Evolutionary conservation across 148 eudicot species (phyloP), one percentile per base, ranked within the genome.

Genomic region (Nepenthes gracilis): DNA sequence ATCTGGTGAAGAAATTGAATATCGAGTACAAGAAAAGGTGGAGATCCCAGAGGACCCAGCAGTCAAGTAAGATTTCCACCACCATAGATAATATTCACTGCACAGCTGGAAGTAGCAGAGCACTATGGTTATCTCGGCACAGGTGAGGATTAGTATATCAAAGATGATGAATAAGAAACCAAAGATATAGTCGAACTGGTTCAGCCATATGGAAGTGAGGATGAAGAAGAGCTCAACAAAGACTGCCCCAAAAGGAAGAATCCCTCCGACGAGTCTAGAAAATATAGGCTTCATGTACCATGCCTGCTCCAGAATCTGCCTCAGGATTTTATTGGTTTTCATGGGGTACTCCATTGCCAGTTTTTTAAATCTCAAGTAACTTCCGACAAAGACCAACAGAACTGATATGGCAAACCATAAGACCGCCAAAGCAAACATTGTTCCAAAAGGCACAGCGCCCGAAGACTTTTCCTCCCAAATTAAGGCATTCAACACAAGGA

Each of bases 101-200:
- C 83, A 79, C 59, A 79, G 64, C 70, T 79, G 80, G 80, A 79
- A 79, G 80, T 79, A 79, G 72, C 83, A 75, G 35, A 79, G 77
- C 49, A 79, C 83, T 43, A 79, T 75, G 43, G 77, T 72, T 57
- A 75, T 79, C 70, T 79, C 83, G 0, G 80, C 80, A 34, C 83
- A 79, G 1, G 83, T 79, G 72, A 79, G 72, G 51, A 79, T 36
- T 47, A 79, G 62, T 58, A 79, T 79, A 12, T 75, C 70, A 52
- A 79, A 79, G 1, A 75, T 75, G 9, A 79, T 75, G 69, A 79
- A 79, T 35, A 75, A 65, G 74, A 75, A 79, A 36, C 83, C 83
- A 54, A 79, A 79, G 47, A 79, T 79, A 72, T 79, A 79, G 77
- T 79, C 72, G 75, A 79, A 79, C 10, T 79, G 83, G 65, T 79